These are phyloP conservation scores for Hura crepitans DNA, from an alignment of 441 rosid genomes.

Conservation along the genomic window DNA sequence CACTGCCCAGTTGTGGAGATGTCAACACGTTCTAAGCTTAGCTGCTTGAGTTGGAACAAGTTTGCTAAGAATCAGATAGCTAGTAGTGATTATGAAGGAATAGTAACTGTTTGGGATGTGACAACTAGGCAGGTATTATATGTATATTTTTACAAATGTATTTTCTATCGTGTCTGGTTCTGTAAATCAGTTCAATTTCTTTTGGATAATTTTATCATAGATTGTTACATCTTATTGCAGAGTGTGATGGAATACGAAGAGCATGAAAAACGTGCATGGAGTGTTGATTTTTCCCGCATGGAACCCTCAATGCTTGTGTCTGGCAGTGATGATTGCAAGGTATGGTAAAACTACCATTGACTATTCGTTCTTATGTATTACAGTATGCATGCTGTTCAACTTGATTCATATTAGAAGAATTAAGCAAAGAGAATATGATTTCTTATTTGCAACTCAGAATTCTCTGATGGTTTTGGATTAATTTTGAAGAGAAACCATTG, in stretches of 20 bases:
- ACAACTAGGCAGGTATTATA: constrained; percentile 78
- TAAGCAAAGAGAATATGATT: constrained; percentile 3
- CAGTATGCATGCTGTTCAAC: constrained; percentile 2
- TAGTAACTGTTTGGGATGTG: constrained; percentile 97
- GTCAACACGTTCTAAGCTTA: constrained; percentile 94
- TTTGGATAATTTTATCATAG: background rate
- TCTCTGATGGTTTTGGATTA: background rate
- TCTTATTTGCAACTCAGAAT: background rate
- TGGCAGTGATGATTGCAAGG: constrained; percentile 95
- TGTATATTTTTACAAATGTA: background rate
- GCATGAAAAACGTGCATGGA: constrained; percentile 99
- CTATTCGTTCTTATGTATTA: constrained; percentile 11
- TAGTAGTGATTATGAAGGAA: constrained; percentile 98
- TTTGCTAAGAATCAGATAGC: constrained; percentile 88
- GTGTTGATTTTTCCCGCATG: constrained; percentile 91
- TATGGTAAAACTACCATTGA: constrained; percentile 25
- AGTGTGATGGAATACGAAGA: constrained; percentile 98
- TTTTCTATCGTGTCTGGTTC: background rate
- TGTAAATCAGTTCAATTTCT: background rate
- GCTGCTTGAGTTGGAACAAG: constrained; percentile 99
- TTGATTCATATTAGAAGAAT: background rate
- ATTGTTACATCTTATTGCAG: constrained; percentile 35
- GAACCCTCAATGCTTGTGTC: constrained; percentile 99
- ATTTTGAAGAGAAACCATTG: background rate
- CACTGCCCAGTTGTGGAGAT: constrained; percentile 95